Evolutionary conservation across 768 basidiomycete species (phyloP), one percentile per base, ranked within the genome.

Genomic region (Clitopilus hobsonii): DNA sequence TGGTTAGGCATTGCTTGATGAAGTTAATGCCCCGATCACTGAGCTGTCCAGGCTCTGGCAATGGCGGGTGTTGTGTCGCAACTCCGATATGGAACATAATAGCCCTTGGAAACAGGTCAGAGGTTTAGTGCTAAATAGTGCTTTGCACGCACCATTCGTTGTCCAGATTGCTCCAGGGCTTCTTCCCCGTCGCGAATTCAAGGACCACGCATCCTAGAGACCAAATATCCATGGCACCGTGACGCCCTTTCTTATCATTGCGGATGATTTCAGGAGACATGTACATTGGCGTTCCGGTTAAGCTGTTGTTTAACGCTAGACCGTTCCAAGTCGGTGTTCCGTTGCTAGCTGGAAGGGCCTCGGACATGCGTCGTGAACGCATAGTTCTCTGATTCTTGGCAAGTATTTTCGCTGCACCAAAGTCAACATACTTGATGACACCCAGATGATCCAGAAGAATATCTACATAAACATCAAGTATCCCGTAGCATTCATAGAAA

Each of bases 81-180:
- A 97, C 92, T 45, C 96, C 96, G 54, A 98, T 97, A 66, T 96
- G 94, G 77, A 96, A 98, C 96, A 98, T 98, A 72, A 98, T 96
- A n/a, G 96, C 95, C 95, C 95, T 96, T 62, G 1, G 14, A 6
- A 23, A 45, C 13, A 14, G 20, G 49, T 54, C 10, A 26, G 38
- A 6, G 13, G 29, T 14, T 22, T 16, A 10, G 30, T 4, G 1
- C 22, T 1, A 38, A 45, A 3, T n/a, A 52, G 26, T 2, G 5
- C 5, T 5, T 47, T 6, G 32, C 25, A 56, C 83, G 58, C 59
- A 94, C 97, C 97, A 99, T 81, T 99, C 97, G 62, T 99, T 99
- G 68, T 99, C 97, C 38, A 96, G 85, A 66, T 96, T 95, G 63
- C 91, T 95, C 97, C 97, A 99, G 0, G 97, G 97, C 65, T 98